phyloP scores from a whole-genome alignment of 352 stramenopile genomes.

The Pythium scleroteichum region DNA sequence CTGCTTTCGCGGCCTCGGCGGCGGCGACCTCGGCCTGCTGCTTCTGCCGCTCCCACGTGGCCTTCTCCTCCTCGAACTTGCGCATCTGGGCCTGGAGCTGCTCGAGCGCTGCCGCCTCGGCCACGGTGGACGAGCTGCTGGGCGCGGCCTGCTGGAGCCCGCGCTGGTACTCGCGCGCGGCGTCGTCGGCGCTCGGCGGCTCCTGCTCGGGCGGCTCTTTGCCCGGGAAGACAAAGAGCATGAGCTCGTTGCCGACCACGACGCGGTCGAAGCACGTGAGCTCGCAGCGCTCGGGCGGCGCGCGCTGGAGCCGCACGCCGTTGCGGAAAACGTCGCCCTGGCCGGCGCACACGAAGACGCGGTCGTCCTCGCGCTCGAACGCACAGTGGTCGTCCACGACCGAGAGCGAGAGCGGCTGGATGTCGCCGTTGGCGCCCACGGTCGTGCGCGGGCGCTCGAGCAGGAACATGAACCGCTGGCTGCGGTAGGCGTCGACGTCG shows the following conservation, averaged over 20 bases:
- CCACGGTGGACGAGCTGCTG: constrained; percentile 25
- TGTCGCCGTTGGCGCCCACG: constrained; percentile 78
- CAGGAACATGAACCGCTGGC: constrained; percentile 92
- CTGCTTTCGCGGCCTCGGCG: constrained; percentile 35
- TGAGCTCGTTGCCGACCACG: constrained; percentile 85
- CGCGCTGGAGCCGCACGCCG: constrained; percentile 59
- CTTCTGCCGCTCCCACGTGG: constrained; percentile 86
- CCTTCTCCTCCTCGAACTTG: constrained; percentile 88
- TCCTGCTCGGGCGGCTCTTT: constrained; percentile 41
- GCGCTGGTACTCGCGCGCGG: constrained; percentile 87
- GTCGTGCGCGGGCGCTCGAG: constrained; percentile 59
- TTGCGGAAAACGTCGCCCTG: constrained; percentile 89
- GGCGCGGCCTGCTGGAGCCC: constrained; percentile 49
- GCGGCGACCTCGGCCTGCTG: constrained; percentile 42
- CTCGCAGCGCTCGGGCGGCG: constrained; percentile 29
- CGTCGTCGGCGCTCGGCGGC: constrained; percentile 77
- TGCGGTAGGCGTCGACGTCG: constrained; percentile 93
- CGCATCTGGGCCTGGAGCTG: constrained; percentile 90
- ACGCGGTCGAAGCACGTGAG: constrained; percentile 74
- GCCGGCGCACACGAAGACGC: constrained; percentile 59
- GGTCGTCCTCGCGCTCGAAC: constrained; percentile 54
- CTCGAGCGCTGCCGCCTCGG: constrained; percentile 69
- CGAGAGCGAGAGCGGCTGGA: constrained; percentile 91
- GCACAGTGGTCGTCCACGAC: constrained; percentile 88
- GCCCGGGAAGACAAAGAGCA: constrained; percentile 79